Conservation (phyloP, 192 early-diverging fungal species). For the Globomyces pollinis-pini region DNA sequence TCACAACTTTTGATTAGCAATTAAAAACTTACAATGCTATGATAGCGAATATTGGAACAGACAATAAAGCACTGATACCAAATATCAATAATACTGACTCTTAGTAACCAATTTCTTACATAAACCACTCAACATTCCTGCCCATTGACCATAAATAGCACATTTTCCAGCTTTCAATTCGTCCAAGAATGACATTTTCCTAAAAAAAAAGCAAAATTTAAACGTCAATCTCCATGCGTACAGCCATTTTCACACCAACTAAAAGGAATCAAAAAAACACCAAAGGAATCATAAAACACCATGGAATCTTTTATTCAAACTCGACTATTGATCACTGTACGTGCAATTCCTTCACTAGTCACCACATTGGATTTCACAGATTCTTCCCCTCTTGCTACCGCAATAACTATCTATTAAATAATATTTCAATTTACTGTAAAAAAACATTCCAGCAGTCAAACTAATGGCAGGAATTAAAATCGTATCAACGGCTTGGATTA, state of each 20-base stretch:
- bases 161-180: slow-evolving; percentile 9
- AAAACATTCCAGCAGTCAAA: slow-evolving; percentile 17
- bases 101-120: slow-evolving; percentile 1
- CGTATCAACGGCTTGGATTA: slow-evolving; percentile 17
- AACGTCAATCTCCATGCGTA: too few relatives aligned
- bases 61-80: not conserved
- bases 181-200: too few relatives aligned
- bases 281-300: too few relatives aligned
- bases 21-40: slow-evolving; percentile 6
- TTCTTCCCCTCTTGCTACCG: slow-evolving; percentile 6
- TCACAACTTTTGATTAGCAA: not conserved
- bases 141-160: slow-evolving; percentile 9
- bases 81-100: slow-evolving; percentile 6
- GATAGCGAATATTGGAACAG: slow-evolving; percentile 2
- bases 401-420: not conserved
- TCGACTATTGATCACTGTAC: not conserved
- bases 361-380: not conserved
- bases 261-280: too few relatives aligned
- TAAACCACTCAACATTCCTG: slow-evolving; percentile 1
- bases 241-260: too few relatives aligned
- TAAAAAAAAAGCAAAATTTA: too few relatives aligned
- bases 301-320: too few relatives aligned
- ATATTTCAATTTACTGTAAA: slow-evolving; percentile 29
- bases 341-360: not conserved
- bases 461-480: slow-evolving; percentile 30